Evolutionary conservation across 768 basidiomycete genomes (phyloP).

Genomic region (Pleurotus tuber-regium): DNA sequence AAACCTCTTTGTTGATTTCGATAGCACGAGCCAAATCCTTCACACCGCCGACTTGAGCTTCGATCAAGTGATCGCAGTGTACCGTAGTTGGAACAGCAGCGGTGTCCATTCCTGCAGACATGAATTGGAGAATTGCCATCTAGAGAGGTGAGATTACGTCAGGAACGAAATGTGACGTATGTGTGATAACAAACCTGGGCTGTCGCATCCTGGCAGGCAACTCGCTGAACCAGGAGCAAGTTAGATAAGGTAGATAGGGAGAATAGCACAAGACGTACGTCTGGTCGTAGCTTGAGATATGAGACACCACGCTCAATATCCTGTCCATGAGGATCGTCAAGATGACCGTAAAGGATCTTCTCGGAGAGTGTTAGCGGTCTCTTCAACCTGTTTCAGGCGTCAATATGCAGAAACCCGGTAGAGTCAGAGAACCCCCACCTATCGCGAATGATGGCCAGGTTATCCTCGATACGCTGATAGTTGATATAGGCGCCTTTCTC

Average conservation of each 20-base stretch:
- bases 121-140: constrained; percentile 99
- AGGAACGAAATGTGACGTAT: constrained; percentile 21
- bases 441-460: constrained; percentile 82
- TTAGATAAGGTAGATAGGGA: constrained; percentile 7
- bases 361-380: constrained; percentile 93
- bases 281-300: constrained; percentile 97
- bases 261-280: constrained; percentile 56
- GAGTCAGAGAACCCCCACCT: constrained; percentile 45
- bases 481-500: constrained; percentile 85
- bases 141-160: constrained; percentile 37
- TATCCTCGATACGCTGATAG: constrained; percentile 98
- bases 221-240: constrained; percentile 52
- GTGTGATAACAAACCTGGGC: constrained; percentile 56
- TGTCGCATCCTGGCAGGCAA: constrained; percentile 89
- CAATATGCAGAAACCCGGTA: constrained; percentile 11
- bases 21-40: constrained; percentile 93
- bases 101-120: constrained; percentile 99
- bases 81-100: constrained; percentile 98
- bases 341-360: constrained; percentile 97
- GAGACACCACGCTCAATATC: constrained; percentile 89
- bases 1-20: constrained; percentile 96
- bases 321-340: constrained; percentile 90
- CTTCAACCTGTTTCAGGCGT: constrained; percentile 54
- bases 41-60: constrained; percentile 91
- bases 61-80: constrained; percentile 98